Conservation (phyloP, 75 land plant genomes). For the Pinus albicaulis region DNA sequence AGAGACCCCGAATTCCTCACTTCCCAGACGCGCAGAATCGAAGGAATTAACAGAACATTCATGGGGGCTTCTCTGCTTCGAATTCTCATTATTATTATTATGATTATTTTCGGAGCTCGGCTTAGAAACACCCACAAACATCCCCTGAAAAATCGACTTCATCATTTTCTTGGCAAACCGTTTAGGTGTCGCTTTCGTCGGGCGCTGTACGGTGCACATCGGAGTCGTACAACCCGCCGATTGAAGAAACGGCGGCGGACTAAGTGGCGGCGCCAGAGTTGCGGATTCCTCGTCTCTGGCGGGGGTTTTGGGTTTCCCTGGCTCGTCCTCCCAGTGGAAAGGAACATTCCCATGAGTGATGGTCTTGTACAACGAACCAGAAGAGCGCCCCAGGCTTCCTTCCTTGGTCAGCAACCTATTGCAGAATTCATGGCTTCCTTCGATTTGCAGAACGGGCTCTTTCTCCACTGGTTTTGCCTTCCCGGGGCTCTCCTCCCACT, state of each 20-base stretch:
- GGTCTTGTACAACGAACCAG: background rate
- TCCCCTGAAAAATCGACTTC: no score
- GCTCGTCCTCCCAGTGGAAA: constrained; percentile 3
- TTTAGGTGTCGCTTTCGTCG: no score
- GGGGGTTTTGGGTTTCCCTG: background rate
- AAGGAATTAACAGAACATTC: no score
- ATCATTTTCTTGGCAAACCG: no score
- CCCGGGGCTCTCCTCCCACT: constrained; percentile 4
- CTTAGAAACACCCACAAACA: no score
- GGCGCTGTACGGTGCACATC: no score
- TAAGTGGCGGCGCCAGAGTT: background rate
- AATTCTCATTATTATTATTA: no score
- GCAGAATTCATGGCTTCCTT: background rate
- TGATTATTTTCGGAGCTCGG: no score
- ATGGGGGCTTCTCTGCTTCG: no score
- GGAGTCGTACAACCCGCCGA: background rate
- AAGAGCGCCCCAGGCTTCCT: background rate
- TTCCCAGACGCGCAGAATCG: no score
- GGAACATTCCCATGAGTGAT: background rate
- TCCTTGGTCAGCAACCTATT: background rate
- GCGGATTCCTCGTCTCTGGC: background rate
- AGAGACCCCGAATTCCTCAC: no score
- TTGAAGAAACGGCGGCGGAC: background rate
- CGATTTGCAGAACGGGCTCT: background rate
- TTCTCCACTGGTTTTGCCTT: background rate